phyloP scores from a whole-genome alignment of 305 asterid genomes.

The Nicotiana rustica region DNA sequence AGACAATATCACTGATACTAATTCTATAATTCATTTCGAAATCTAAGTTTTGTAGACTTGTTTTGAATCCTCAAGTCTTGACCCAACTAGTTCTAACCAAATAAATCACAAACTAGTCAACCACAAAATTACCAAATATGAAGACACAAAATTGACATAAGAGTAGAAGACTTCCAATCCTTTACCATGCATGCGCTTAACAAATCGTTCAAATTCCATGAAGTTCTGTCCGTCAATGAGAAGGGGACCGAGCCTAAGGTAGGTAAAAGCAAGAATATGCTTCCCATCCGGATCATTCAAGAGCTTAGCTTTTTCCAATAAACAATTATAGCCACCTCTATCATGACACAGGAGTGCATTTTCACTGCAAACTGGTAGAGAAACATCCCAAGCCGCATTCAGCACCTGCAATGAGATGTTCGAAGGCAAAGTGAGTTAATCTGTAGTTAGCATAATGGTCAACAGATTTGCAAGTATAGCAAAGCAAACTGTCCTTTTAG shows the following conservation, averaged over 20 bases:
- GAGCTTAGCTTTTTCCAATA: constrained; percentile 75
- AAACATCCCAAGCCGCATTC: constrained; percentile 81
- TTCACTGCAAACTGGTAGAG: constrained; percentile 76
- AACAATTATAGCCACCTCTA: constrained; percentile 70
- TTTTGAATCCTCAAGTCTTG: neutral
- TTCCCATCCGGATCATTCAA: constrained; percentile 69
- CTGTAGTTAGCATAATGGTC: neutral
- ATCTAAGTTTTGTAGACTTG: constrained; percentile 5
- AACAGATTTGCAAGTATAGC: constrained; percentile 7
- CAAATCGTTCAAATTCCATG: constrained; percentile 67
- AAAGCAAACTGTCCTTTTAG: neutral
- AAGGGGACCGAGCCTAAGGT: constrained; percentile 60
- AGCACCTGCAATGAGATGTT: constrained; percentile 55
- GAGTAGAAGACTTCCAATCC: constrained; percentile 3
- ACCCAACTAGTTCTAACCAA: constrained; percentile 26
- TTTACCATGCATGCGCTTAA: constrained; percentile 76
- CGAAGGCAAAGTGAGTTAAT: neutral
- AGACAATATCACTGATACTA: constrained; percentile 18
- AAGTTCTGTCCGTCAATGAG: constrained; percentile 62
- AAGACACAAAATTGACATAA: neutral
- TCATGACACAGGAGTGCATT: constrained; percentile 79
- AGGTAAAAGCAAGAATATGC: constrained; percentile 75
- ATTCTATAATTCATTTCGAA: neutral
- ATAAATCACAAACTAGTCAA: neutral
- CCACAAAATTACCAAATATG: neutral